Evolutionary conservation across 1,284 basidiomycete species (phyloP).

Genomic region (Leccinum subspadiceum): DNA sequence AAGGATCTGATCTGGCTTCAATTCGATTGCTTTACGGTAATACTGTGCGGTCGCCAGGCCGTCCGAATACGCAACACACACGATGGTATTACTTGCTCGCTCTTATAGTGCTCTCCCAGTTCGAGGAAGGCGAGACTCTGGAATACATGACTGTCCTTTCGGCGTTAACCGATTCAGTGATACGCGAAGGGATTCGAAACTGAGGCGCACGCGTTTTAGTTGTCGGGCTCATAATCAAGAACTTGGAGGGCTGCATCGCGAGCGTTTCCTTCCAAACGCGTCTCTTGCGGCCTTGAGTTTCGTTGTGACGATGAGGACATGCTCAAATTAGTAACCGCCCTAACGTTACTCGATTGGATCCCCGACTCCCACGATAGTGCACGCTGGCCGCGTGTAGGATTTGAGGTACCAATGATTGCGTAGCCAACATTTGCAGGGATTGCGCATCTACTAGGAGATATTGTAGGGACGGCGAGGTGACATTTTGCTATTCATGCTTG

Average conservation of each 20-base stretch:
- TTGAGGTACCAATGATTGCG: too few species aligned
- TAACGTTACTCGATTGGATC: background rate
- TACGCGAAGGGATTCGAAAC: background rate
- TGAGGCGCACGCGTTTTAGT: constrained; percentile 74
- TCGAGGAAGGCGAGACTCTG: constrained; percentile 76
- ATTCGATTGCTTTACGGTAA: constrained; percentile 71
- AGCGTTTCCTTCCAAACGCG: constrained; percentile 74
- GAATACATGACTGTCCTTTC: constrained; percentile 68
- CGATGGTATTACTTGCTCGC: constrained; percentile 71
- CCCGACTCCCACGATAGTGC: too few species aligned
- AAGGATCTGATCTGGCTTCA: constrained; percentile 62
- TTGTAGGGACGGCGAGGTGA: too few species aligned
- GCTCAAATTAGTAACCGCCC: background rate
- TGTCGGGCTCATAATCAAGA: constrained; percentile 71
- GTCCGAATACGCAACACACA: constrained; percentile 2
- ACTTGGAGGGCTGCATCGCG: constrained; percentile 63
- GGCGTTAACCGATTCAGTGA: constrained; percentile 2
- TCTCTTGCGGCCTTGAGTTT: constrained; percentile 84
- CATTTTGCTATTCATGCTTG: too few species aligned
- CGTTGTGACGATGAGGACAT: constrained; percentile 47
- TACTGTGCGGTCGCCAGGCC: constrained; percentile 45
- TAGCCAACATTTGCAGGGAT: too few species aligned
- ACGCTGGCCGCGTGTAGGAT: too few species aligned
- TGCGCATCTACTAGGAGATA: too few species aligned
- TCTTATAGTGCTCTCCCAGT: constrained; percentile 64